phyloP scores from a whole-genome alignment of 148 eudicot genomes.

The Chenopodium berlandieri region DNA sequence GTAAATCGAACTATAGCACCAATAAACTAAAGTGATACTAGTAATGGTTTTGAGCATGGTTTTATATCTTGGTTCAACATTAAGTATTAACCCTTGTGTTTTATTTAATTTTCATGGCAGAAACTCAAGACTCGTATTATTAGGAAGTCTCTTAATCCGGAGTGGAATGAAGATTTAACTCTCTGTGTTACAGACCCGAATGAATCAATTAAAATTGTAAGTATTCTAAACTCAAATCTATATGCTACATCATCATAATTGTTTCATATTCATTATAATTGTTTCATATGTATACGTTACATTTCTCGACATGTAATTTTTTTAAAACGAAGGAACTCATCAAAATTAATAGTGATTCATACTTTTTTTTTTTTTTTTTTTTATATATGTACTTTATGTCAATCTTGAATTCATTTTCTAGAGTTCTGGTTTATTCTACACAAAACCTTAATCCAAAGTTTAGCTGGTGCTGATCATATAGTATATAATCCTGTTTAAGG shows the following conservation, averaged over 20 bases:
- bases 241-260: background rate
- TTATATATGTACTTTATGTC: no score
- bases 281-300: background rate
- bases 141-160: conserved; percentile 18
- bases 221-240: background rate
- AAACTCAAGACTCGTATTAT: conserved; percentile 13
- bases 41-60: background rate
- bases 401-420: background rate
- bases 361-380: no score
- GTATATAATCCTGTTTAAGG: no score
- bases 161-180: conserved; percentile 24
- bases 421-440: background rate
- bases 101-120: conserved; percentile 3
- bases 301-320: background rate
- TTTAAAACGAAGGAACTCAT: no score
- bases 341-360: no score
- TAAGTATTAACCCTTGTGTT: background rate
- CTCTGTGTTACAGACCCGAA: conserved; percentile 11
- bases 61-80: background rate
- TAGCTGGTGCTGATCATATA: no score
- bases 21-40: no score
- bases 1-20: no score
- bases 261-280: no score
- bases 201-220: conserved; percentile 23
- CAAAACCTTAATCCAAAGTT: background rate